phyloP scores from a whole-genome alignment of 2,329 filamentous ascomycete genomes.

The Cladosporium austrohemisphaericum region DNA sequence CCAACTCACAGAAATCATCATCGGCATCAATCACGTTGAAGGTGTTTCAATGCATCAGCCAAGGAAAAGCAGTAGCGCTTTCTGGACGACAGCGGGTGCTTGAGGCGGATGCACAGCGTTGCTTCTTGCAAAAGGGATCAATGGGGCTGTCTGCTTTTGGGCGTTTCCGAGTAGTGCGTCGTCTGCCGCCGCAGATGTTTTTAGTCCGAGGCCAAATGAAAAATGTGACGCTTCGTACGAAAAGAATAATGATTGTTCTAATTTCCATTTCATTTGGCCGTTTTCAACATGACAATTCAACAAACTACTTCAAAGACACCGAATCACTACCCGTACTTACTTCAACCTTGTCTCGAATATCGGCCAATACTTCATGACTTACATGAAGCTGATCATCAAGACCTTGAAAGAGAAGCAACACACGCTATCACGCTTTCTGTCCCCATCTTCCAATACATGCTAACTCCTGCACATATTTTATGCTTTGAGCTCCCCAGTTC shows the following conservation, averaged over 20 bases:
- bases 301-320: too few species aligned
- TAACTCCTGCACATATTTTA: too few species aligned
- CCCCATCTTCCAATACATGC: too few species aligned
- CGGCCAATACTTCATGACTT: too few species aligned
- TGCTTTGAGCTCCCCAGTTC: too few species aligned
- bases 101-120: conserved; percentile 16
- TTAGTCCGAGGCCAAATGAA: conserved; percentile 14
- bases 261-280: background rate
- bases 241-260: conserved; percentile 3
- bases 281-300: background rate
- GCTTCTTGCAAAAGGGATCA: conserved; percentile 13
- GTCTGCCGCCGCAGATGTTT: conserved; percentile 10
- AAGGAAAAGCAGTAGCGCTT: conserved; percentile 16
- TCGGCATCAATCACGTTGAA: conserved; percentile 15
- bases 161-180: conserved; percentile 16
- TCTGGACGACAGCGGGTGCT: conserved; percentile 14
- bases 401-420: too few species aligned
- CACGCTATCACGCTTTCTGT: too few species aligned
- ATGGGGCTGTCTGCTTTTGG: conserved; percentile 12
- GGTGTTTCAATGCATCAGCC: conserved; percentile 16
- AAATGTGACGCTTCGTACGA: conserved; percentile 15
- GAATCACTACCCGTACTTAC: too few species aligned
- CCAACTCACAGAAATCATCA: conserved; percentile 11
- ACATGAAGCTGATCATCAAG: too few species aligned
- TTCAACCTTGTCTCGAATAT: too few species aligned